Base-by-base conservation (phyloP, 2,329 filamentous ascomycete species). In the Blumeria graminis region DNA sequence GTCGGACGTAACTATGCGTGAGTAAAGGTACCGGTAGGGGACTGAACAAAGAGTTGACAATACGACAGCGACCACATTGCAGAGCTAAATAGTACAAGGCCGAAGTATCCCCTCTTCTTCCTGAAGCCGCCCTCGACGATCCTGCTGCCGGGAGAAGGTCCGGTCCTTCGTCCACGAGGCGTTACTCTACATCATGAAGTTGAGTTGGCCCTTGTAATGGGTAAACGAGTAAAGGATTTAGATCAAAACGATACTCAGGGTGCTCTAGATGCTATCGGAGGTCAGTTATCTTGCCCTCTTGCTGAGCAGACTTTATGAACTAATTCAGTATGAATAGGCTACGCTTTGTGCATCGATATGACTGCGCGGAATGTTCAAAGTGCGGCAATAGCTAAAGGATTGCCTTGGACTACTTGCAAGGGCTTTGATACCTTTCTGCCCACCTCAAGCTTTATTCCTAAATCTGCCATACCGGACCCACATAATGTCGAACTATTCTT, bases 41-140 rank as follows among this genome's bases (percentile, higher is more conserved):
- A 9, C 1, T 34, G 14, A 33, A 8, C n/a, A 52, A 16, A 43
- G n/a, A 52, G 13, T n/a, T 52, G 9, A 33, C 22, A 14, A 32
- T 7, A 14, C 13, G 36, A 36, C 43, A 92, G 86, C 65, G 92
- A 94, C 69, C 92, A 98, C 71, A 84, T 96, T 67, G 79, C 83
- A 61, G 92, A 98, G 73, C 78, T 98, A 63, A 88, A 88, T 70
- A 94, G 83, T 70, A 75, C 76, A 59, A 80, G 81, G 61, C 92
- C 92, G 55, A 93, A 92, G 69, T 88, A 95, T 70, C 92, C 92
- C 32, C 96, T 98, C 73, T 98, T 95, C 81, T 98, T 98, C 76
- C 78, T 96, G 63, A 98, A 98, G 76, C 92, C 92, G 1, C 72
- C 89, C 0, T 86, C 84, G 43, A 86, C 88, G 3, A 86, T 98